Conservation (phyloP, 306 rosid species). For the Luffa aegyptiaca region DNA sequence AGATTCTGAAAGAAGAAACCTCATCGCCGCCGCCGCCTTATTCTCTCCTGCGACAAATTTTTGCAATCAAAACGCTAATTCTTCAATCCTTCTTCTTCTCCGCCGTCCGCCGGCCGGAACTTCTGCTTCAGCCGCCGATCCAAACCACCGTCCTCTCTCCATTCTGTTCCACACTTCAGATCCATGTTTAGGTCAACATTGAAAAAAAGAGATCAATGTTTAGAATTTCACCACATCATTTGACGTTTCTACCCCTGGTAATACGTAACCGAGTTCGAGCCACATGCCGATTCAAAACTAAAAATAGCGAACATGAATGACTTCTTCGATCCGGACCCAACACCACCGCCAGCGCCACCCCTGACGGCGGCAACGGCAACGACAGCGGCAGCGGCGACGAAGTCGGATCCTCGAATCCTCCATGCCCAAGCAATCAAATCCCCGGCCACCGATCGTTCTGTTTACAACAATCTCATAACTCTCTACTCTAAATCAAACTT, state of each 20-base stretch:
- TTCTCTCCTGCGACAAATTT: background rate
- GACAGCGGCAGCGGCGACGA: background rate
- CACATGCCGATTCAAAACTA: background rate
- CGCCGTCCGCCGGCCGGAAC: background rate
- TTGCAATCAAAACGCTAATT: background rate
- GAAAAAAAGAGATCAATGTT: background rate
- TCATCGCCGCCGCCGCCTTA: background rate
- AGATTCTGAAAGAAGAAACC: background rate
- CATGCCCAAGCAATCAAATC: slow-evolving; percentile 48
- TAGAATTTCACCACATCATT: background rate
- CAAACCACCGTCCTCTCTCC: background rate
- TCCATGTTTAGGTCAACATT: background rate
- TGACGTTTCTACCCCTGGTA: background rate
- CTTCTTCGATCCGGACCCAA: background rate
- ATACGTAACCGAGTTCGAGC: background rate
- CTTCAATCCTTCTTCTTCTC: background rate
- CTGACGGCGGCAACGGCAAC: background rate
- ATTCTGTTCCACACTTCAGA: background rate
- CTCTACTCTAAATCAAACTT: slow-evolving; percentile 43
- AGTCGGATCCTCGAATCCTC: slow-evolving; percentile 41
- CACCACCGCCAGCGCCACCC: background rate
- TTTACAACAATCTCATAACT: slow-evolving; percentile 49
- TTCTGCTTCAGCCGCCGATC: background rate
- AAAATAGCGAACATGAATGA: slow-evolving; percentile 4
- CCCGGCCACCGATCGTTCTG: slow-evolving; percentile 13